A percentile compares a stretch with the other conserved stretches of the same genome.
Evolutionary conservation across 1,139 yeast genomes (phyloP).

Genomic region (Suhomyces choctaworum): DNA sequence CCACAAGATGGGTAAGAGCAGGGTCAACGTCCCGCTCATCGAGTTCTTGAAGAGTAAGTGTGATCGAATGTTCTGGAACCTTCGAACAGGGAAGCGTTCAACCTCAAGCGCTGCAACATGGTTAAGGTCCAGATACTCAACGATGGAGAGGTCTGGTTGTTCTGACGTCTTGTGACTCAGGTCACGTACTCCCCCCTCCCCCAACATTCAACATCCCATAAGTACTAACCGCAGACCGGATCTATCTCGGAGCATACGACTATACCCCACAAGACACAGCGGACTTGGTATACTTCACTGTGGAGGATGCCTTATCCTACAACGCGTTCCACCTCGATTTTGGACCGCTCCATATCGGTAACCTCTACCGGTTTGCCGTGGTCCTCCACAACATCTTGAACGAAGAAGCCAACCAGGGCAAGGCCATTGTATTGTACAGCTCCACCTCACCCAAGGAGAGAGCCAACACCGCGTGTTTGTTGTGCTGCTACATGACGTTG

Average conservation of each 20-base stretch:
- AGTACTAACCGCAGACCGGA: conserved; percentile 57
- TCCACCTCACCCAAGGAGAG: conserved; percentile 77
- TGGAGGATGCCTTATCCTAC: conserved; percentile 88
- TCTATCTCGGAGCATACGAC: conserved; percentile 89
- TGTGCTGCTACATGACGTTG: conserved; percentile 92
- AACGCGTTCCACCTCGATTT: conserved; percentile 93
- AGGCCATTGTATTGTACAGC: conserved; percentile 89
- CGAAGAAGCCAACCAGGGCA: conserved; percentile 79
- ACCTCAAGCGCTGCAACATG: too few relatives aligned
- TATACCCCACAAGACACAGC: conserved; percentile 73
- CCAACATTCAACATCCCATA: too few relatives aligned
- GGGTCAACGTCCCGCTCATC: conserved; percentile 35
- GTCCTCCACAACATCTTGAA: conserved; percentile 87
- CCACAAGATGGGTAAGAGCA: conserved; percentile 22
- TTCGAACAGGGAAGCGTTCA: too few relatives aligned
- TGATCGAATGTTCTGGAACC: too few relatives aligned
- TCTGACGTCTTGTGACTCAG: too few relatives aligned
- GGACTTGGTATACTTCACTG: conserved; percentile 81
- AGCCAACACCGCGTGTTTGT: conserved; percentile 90
- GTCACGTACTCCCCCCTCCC: too few relatives aligned
- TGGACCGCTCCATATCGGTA: conserved; percentile 94
- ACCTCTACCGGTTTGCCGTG: conserved; percentile 91
- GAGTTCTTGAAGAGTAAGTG: conserved; percentile 50
- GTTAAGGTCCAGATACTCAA: too few relatives aligned
- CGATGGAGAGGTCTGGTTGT: too few relatives aligned